Base-by-base conservation (phyloP, 495 filamentous ascomycete species). In the Penicillium odoratum region DNA sequence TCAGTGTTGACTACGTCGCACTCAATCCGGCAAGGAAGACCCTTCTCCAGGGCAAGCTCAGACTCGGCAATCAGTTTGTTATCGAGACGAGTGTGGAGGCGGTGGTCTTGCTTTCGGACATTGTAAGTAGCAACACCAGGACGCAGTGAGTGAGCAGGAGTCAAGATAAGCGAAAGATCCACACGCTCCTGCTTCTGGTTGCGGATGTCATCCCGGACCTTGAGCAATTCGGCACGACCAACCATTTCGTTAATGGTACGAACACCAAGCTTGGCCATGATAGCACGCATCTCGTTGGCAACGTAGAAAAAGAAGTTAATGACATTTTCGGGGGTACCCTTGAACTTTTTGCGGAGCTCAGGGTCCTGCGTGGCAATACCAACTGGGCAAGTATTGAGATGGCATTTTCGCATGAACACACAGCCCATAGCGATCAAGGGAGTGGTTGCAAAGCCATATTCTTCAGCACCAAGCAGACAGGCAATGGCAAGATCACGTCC, bases 291-390 rank as follows among this genome's bases (percentile, higher is more conserved):
- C 79, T 99, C 94, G 66, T 99, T 99, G 59, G 95, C 87, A 48
- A 99, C 82, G 65, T 99, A 99, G 77, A 97, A 99, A 79, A 99
- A 99, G 83, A 98, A 99, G 81, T 99, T 99, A 74, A 99, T 99
- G 46, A 97, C 94, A 69, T 99, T 91, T 74, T 99, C 94, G 7
- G 94, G 93, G 0, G 91, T 92, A 31, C 94, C 95, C 43, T 84
- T 81, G 75, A 99, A 98, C 78, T 97, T 99, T 80, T 92, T 90
- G 21, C 95, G 85, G 3, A 99, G 85, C 67, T 95, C 92, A 6
- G 91, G 91, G 64, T 99, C 95, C 68, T 99, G 94, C 6, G 94
- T 97, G 1, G 94, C 94, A 51, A 99, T 97, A 68, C 94, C 94
- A 9, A 98, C 94, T 1, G 94, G 93, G 75, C 94, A 98, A 29